Percentiles rank a stretch among this genome's conserved stretches.
Evolutionary conservation across 805 yeast genomes (phyloP).

Genomic region (Wickerhamomyces chambardii): DNA sequence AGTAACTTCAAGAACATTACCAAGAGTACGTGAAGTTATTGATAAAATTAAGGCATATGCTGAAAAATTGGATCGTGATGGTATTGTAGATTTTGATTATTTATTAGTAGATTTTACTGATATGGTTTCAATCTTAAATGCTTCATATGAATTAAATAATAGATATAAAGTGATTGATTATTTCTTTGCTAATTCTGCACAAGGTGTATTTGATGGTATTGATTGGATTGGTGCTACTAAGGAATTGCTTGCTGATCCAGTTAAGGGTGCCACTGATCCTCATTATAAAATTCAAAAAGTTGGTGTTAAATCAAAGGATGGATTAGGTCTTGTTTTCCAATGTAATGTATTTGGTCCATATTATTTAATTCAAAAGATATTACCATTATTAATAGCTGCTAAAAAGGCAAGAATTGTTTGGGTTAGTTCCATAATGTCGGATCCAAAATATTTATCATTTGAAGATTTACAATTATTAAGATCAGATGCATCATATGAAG

Average conservation of each 20-base stretch:
- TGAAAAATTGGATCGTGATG: slow-evolving; percentile 32
- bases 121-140: slow-evolving; percentile 77
- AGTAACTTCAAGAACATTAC: slow-evolving; percentile 84
- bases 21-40: slow-evolving; percentile 74
- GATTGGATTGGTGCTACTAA: slow-evolving; percentile 75
- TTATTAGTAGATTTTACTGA: slow-evolving; percentile 81
- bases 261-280: slow-evolving; percentile 83
- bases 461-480: slow-evolving; percentile 66
- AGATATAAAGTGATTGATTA: slow-evolving; percentile 66
- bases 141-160: slow-evolving; percentile 59
- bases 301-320: slow-evolving; percentile 73
- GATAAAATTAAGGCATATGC: slow-evolving; percentile 40
- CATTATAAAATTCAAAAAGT: slow-evolving; percentile 74
- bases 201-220: slow-evolving; percentile 78
- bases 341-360: slow-evolving; percentile 97
- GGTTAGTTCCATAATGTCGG: slow-evolving; percentile 81
- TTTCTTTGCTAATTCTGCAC: slow-evolving; percentile 83
- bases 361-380: slow-evolving; percentile 63
- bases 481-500: slow-evolving; percentile 73
- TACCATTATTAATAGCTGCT: slow-evolving; percentile 37
- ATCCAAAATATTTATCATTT: slow-evolving; percentile 62
- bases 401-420: slow-evolving; percentile 66
- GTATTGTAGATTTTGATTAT: slow-evolving; percentile 77
- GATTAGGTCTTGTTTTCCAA: slow-evolving; percentile 82
- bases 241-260: slow-evolving; percentile 58